Conservation (phyloP, 441 rosid genomes). For the Pelargonium myrrhifolium region DNA sequence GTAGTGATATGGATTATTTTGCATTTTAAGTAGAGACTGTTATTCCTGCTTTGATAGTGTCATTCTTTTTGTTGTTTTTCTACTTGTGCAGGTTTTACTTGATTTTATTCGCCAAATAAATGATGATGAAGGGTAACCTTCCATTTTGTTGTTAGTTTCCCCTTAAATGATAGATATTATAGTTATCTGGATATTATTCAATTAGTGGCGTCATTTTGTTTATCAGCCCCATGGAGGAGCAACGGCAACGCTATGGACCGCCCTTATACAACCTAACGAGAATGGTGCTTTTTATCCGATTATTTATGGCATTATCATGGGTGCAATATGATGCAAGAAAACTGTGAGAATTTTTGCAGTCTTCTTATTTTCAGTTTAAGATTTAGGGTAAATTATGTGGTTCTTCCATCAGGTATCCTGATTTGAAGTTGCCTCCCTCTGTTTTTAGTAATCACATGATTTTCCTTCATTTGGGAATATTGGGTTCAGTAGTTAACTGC, state of each 20-base stretch:
- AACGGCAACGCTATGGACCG: conserved; percentile 92
- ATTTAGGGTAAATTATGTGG: neutral
- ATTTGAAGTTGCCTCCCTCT: neutral
- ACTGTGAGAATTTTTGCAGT: conserved; percentile 44
- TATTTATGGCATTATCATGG: conserved; percentile 60
- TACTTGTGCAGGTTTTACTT: conserved; percentile 66
- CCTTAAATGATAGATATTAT: conserved; percentile 7
- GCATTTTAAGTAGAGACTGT: conserved; percentile 11
- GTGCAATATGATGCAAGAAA: conserved; percentile 49
- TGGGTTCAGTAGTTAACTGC: neutral
- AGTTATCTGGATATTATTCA: conserved; percentile 3
- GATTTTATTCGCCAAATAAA: conserved; percentile 89
- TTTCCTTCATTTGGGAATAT: neutral
- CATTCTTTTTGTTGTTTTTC: conserved; percentile 1
- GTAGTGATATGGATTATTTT: conserved; percentile 11
- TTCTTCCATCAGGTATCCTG: neutral
- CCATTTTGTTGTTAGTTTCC: conserved; percentile 18
- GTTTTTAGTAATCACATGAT: neutral
- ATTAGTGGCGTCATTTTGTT: conserved; percentile 18
- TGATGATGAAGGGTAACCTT: conserved; percentile 87
- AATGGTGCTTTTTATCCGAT: conserved; percentile 53
- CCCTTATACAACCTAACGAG: conserved; percentile 74
- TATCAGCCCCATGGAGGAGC: conserved; percentile 97
- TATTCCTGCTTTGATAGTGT: neutral
- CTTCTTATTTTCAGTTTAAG: conserved; percentile 11